Evolutionary conservation across 192 early-diverging fungal species (phyloP), one percentile per base, ranked within the genome.

Genomic region (Polychytrium aggregatum): DNA sequence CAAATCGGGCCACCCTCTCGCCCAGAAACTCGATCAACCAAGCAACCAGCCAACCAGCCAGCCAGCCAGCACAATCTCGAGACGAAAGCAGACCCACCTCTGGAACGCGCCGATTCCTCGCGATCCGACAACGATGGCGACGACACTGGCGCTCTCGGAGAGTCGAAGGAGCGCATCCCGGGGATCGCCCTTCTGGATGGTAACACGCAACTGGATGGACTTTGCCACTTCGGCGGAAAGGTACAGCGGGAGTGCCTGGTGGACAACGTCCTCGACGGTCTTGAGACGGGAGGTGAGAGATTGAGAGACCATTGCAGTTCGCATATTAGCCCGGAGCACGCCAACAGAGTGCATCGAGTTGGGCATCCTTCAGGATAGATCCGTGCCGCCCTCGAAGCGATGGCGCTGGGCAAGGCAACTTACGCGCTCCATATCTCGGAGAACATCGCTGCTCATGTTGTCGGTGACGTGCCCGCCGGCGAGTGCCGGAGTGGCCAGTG

Each of bases 101-200:
- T 52, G 50, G 44, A 58, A 48, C 18, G 56, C 50, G 16, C 49
- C 48, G 35, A 58, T 52, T 14, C 56, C 56, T 21, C 56, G 11
- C 8, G 48, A 13, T 3, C 56, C 56, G n/a, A 58, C 56, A 46
- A 58, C 44, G 18, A 58, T 49, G 1, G 56, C 50, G 1, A 49
- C 46, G 8, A 41, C 41, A 46, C 45, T 50, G 33, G 21, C 26
- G 2, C 36, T 31, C 4, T 20, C 20, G 18, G 56, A 48, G 7
- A 52, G 42, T 16, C 21, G n/a, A 27, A 46, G 50, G 43, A 58
- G 50, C 13, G 39, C 37, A 25, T 58, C 56, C 40, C 56, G 28
- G 24, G 56, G 56, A 29, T 58, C 56, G 33, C 56, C 56, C 36
- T 52, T 50, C 13, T 35, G 48, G 20, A 58, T 41, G 34, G 31